Conservation (phyloP, 2,329 filamentous ascomycete species). For the Aureobasidium sp. region DNA sequence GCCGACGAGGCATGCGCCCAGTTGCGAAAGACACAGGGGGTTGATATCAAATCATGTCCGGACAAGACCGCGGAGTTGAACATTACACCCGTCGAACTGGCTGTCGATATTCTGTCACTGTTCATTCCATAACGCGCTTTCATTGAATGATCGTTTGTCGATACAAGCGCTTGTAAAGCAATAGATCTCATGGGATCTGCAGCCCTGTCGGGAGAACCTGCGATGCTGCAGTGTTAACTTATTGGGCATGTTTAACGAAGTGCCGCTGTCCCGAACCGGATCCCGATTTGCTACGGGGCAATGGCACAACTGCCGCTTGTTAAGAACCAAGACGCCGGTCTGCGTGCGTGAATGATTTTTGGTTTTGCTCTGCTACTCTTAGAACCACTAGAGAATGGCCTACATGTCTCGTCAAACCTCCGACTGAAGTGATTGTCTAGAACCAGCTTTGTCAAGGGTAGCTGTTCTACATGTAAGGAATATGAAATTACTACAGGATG, state of each 20-base stretch:
- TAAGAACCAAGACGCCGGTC: neutral
- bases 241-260: neutral
- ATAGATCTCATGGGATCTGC: constrained; percentile 1
- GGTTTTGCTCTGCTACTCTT: neutral
- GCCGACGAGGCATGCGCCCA: neutral
- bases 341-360: neutral
- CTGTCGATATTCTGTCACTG: neutral
- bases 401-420: neutral
- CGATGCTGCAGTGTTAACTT: neutral
- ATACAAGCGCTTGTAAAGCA: neutral
- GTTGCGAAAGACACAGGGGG: neutral
- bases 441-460: neutral
- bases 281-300: neutral
- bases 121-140: neutral
- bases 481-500: neutral
- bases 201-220: neutral
- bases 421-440: neutral
- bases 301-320: constrained; percentile 2
- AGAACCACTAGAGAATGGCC: neutral
- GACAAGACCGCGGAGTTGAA: neutral
- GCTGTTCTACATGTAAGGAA: neutral
- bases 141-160: neutral
- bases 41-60: constrained; percentile 10
- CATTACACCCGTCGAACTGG: neutral
- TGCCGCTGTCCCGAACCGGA: neutral